Base-by-base conservation (phyloP, 257 asterid genomes). In the Forsythia suspensa region DNA sequence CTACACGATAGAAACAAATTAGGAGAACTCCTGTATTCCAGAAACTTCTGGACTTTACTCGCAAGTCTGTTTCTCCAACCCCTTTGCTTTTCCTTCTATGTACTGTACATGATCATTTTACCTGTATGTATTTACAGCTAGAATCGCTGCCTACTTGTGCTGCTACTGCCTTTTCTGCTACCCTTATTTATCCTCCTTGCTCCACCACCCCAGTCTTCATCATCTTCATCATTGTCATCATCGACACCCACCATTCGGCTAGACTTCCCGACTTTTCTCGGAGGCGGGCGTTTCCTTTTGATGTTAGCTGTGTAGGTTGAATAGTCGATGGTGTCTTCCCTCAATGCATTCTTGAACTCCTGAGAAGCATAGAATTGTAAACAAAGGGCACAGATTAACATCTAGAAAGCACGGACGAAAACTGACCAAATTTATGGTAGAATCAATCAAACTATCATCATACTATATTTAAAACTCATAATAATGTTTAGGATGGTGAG, bases 31-130 rank as follows among this genome's bases (percentile, higher is more conserved):
- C 75, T 74, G 66, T 70, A 66, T 57, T 16, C 75, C 77, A 66
- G 63, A 74, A 43, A 51, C 73, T 73, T 34, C 20, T 55, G 70
- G 44, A 44, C 40, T 12, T 71, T 16, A 29, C 24, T 42, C 75
- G 48, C 21, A 73, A 77, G 43, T 11, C 48, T 76, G 75, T 66
- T 16, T 68, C 73, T 29, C 37, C 77, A 61, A 61, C 20, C 70
- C 63, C 75, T 52, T 77, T 65, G 42, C 10, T 48, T 39, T 44
- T 68, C 51, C 82, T 79, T 74, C 90, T 89, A 89, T 87, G 73
- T 71, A 78, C 97, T 92, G 90, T 91, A 94, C 96, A 94, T 72
- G 92, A 87, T 92, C 90, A 90, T 85, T 83, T 79, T 67, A 82
- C 88, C 85, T 83, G 78, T 83, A 76, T 69, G 89, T 85, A 92